phyloP scores from a whole-genome alignment of 202 grass and related monocot species.

The Carex arenaria region DNA sequence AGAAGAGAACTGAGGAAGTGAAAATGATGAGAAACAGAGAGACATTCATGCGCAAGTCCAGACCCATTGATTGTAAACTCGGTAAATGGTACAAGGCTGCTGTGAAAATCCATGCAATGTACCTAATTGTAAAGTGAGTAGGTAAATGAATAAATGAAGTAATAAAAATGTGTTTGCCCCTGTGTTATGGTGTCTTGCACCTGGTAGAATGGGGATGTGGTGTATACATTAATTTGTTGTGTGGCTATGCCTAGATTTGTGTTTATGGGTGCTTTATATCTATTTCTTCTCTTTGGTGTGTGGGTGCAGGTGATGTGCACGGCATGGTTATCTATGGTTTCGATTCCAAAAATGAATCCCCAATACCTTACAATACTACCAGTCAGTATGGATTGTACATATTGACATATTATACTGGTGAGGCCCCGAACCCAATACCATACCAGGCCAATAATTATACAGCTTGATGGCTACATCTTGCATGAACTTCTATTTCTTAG shows the following conservation, averaged over 20 bases:
- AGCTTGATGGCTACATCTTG: neutral
- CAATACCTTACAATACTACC: neutral
- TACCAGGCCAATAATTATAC: neutral
- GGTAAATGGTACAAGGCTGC: slow-evolving; percentile 95
- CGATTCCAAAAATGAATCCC: neutral
- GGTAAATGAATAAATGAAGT: slow-evolving; percentile 15
- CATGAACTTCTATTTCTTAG: neutral
- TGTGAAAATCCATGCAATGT: slow-evolving; percentile 98
- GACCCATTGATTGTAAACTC: slow-evolving; percentile 93
- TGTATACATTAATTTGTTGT: neutral
- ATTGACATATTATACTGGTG: neutral
- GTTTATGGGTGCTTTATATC: neutral
- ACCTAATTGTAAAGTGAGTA: slow-evolving; percentile 51
- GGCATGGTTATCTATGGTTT: neutral
- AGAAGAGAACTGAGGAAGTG: slow-evolving; percentile 78
- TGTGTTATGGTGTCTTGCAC: neutral
- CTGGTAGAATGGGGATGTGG: neutral
- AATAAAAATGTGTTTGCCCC: neutral
- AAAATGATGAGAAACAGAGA: slow-evolving; percentile 87
- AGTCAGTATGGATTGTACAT: neutral
- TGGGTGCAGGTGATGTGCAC: neutral
- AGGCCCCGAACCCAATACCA: neutral
- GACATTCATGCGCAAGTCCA: slow-evolving; percentile 94
- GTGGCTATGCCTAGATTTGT: neutral
- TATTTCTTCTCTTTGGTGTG: neutral